Conservation (phyloP, 108 stramenopile genomes). For the Conticribra weissflogii region DNA sequence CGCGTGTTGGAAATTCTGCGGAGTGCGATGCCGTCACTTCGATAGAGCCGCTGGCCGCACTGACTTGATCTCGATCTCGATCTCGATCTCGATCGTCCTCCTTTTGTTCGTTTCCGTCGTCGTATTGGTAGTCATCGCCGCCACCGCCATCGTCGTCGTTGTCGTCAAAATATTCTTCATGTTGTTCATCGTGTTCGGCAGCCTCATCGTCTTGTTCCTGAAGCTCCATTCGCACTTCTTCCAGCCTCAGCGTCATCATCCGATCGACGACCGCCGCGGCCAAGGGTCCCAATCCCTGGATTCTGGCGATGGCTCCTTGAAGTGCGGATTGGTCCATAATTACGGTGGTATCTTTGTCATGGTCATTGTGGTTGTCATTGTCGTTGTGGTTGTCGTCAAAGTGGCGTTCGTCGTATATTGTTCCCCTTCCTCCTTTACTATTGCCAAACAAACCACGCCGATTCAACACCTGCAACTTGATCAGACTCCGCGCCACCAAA, state of each 20-base stretch:
- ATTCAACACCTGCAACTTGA: conserved; percentile 71
- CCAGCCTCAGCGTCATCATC: conserved; percentile 64
- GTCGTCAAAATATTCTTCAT: conserved; percentile 4
- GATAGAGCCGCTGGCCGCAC: not conserved
- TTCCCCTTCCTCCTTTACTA: not conserved
- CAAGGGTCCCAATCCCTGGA: conserved; percentile 72
- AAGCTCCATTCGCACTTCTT: conserved; percentile 55
- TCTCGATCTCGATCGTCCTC: too few species aligned
- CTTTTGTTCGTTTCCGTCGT: too few species aligned
- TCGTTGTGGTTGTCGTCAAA: too few species aligned
- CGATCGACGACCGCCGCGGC: conserved; percentile 77
- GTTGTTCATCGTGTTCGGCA: conserved; percentile 18
- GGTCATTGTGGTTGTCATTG: too few species aligned
- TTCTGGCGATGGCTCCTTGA: conserved; percentile 67
- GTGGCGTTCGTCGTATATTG: too few species aligned
- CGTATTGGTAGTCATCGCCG: too few species aligned
- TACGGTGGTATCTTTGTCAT: too few species aligned
- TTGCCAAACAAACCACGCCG: conserved; percentile 9
- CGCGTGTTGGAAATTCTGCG: not conserved
- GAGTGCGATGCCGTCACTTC: not conserved
- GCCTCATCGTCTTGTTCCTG: conserved; percentile 17
- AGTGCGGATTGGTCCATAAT: too few species aligned
- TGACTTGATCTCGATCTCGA: too few species aligned
- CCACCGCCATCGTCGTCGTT: conserved; percentile 8
- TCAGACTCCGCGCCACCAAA: conserved; percentile 66